Base-by-base conservation (phyloP, 495 filamentous ascomycete genomes). In the Penicillium ochrochloron region DNA sequence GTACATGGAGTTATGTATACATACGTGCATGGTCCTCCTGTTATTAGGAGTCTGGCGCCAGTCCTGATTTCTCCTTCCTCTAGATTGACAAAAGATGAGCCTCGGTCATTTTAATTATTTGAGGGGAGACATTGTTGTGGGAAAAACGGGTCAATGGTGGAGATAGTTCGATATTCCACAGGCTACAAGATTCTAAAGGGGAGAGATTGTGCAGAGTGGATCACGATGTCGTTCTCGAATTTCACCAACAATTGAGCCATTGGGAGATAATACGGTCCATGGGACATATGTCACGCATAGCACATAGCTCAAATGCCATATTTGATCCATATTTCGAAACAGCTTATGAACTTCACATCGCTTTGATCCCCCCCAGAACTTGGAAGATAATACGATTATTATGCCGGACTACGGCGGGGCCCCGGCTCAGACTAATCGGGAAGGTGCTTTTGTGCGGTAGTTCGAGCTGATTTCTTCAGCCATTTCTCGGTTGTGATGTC, bases 371-470 rank as follows among this genome's bases (percentile, higher is more conserved):
- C n/a, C n/a, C n/a, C n/a, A n/a, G n/a, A n/a, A n/a, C 29, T 31
- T 2, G 6, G 29, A 33, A 33, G 31, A 7, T 33, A 33, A 41
- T 17, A 5, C 44, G 2, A 19, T 4, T 21, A 19, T 4, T 21
- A 21, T 12, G 15, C 31, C 51, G 51, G 51, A 54, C 29, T 54
- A 54, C 51, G 51, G 27, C 51, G 51, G 51, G 25, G 27, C n/a
- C 27, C 51, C 51, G 51, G 15, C 27, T 2, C 31, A 0, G 31
- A n/a, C 25, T 2, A 33, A 54, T 54, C 51, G 4, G 51, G 51
- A 54, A 54, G 51, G 51, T 54, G 51, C 1, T 7, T 33, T 54
- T 29, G 44, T 48, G 44, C 25, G 0, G n/a, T 19, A 9, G 10
- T 33, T 31, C 25, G 51, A 14, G 27, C 7, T 0, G 2, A 10